Percentiles rank a stretch among this genome's conserved stretches.
These are phyloP conservation scores for Solanum aculeatissimum DNA, from an alignment of 305 asterid genomes.

Conservation along the genomic window DNA sequence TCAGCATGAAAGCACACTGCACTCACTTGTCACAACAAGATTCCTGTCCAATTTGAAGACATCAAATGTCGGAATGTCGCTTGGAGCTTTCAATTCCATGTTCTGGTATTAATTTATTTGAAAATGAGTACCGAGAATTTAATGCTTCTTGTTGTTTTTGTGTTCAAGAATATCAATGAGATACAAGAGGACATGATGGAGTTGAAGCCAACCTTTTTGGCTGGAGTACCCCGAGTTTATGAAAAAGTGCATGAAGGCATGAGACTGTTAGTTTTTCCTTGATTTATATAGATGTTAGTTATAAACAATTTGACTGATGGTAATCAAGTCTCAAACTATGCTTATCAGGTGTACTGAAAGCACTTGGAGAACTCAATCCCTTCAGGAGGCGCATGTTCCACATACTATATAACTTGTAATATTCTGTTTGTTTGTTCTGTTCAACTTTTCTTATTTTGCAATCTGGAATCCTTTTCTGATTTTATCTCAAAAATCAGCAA, in stretches of 20 bases:
- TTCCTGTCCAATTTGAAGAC: not conserved
- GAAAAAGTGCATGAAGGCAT: constrained; percentile 86
- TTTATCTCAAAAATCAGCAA: constrained; percentile 43
- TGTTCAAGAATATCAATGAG: constrained; percentile 65
- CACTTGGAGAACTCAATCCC: constrained; percentile 78
- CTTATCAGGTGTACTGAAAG: constrained; percentile 63
- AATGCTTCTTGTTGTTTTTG: not conserved
- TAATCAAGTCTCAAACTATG: not conserved
- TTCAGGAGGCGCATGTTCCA: constrained; percentile 65
- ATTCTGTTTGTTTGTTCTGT: not conserved
- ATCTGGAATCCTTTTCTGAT: not conserved
- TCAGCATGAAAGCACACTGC: not conserved
- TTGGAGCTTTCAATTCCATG: not conserved
- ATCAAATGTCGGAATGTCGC: not conserved
- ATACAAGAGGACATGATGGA: constrained; percentile 69
- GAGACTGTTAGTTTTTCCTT: not conserved
- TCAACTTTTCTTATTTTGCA: not conserved
- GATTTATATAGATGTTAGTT: not conserved
- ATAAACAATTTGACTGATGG: not conserved
- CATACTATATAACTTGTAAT: constrained; percentile 69
- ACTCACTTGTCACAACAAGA: not conserved
- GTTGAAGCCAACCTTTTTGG: constrained; percentile 88
- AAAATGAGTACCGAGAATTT: not conserved
- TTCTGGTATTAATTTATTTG: not conserved
- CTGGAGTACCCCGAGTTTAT: constrained; percentile 91